Evolutionary conservation across 768 basidiomycete genomes (phyloP).

Genomic region (Leccinum pellstonianum): DNA sequence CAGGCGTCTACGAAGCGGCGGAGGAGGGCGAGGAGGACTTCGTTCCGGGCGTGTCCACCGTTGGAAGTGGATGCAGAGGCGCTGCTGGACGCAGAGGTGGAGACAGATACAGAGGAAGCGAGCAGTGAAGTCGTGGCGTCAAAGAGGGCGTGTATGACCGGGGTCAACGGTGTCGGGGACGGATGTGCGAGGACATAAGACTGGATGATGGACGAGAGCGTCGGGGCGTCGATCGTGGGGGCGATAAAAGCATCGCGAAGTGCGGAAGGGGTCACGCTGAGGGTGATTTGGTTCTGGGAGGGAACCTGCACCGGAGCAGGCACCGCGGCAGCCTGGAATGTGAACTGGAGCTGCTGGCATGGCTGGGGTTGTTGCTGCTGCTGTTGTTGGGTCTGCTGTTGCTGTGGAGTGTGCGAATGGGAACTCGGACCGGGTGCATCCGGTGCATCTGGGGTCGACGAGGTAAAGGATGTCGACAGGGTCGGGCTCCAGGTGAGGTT

Average conservation of each 20-base stretch:
- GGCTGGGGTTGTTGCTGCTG: constrained; percentile 33
- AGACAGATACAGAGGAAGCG: constrained; percentile 26
- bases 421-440: constrained; percentile 33
- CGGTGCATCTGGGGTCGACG: constrained; percentile 15
- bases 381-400: constrained; percentile 2
- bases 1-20: constrained; percentile 54
- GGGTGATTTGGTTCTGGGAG: constrained; percentile 19
- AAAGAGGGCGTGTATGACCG: constrained; percentile 53
- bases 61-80: constrained; percentile 24
- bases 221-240: constrained; percentile 44
- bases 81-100: constrained; percentile 36
- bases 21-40: constrained; percentile 27
- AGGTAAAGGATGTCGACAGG: constrained; percentile 38
- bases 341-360: constrained; percentile 43
- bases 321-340: constrained; percentile 41
- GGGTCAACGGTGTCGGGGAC: constrained; percentile 48
- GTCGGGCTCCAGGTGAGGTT: constrained; percentile 41
- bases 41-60: constrained; percentile 5
- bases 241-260: constrained; percentile 33
- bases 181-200: constrained; percentile 47
- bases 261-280: constrained; percentile 30
- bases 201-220: constrained; percentile 55
- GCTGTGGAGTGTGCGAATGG: constrained; percentile 10
- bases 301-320: constrained; percentile 38
- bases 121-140: constrained; percentile 42